Evolutionary conservation across 257 asterid species (phyloP), one percentile per base, ranked within the genome.

Genomic region (Cordia subcordata): DNA sequence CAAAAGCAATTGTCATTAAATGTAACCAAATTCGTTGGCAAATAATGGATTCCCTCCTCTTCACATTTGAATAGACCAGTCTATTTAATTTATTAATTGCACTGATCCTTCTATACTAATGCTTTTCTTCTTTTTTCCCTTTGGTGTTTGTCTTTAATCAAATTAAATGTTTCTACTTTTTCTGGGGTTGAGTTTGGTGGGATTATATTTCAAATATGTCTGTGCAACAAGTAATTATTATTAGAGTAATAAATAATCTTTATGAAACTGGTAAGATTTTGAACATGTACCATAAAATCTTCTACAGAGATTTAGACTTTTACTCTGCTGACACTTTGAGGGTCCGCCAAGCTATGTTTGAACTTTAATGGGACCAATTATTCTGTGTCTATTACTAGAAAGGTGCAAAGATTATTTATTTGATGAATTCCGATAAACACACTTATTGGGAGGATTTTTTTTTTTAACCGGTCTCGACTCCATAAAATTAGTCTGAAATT

Each of bases 151-250:
- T 49, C 60, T 56, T 56, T 62, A 56, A 17, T 44, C 57, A 20
- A 16, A 37, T n/a, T n/a, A 17, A 53, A 27, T 49, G 33, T 32
- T 39, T 32, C 39, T 53, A 53, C 46, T 17, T 19, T 65, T 33
- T 57, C 40, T 1, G 14, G 61, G 61, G 49, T 27, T 60, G 51
- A 50, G 53, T 54, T 46, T 60, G 60, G 64, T 68, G 64, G 55
- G 65, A 61, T 13, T 13, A 19, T 4, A 11, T 57, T 65, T 45
- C 22, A 45, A 53, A 60, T 61, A 33, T 47, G 51, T 68, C 52
- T 60, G 56, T 55, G 39, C 14, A 35, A 39, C 40, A 49, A 42
- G 57, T 46, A 17, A 49, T 1, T 27, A n/a, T n/a, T n/a, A n/a
- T n/a, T n/a, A n/a, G n/a, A n/a, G n/a, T n/a, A 2, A 15, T 42